Percentiles rank a stretch among this genome's conserved stretches.
These are phyloP conservation scores for Paraphysoderma sedebokerense DNA, from an alignment of 371 early-diverging fungal genomes.

Conservation along the genomic window DNA sequence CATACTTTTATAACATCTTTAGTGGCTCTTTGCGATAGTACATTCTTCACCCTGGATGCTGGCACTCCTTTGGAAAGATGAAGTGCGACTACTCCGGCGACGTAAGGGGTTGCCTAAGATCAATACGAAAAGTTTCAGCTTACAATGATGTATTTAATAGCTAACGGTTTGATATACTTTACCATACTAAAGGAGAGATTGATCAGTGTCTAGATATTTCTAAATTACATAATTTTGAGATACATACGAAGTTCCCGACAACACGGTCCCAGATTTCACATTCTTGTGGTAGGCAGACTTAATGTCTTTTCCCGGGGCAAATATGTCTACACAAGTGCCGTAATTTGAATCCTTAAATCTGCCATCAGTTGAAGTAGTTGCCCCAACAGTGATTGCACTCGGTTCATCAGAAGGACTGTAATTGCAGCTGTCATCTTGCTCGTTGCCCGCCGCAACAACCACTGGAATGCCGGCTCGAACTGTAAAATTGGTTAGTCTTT, in stretches of 20 bases:
- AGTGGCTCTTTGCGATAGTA: too few relatives aligned
- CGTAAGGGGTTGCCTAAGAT: neutral
- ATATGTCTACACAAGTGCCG: constrained; percentile 40
- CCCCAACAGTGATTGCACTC: constrained; percentile 47
- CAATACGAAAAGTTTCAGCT: too few relatives aligned
- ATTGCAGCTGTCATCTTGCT: constrained; percentile 37
- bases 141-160: too few relatives aligned
- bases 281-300: too few relatives aligned
- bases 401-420: constrained; percentile 43
- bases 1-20: too few relatives aligned
- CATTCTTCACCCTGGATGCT: too few relatives aligned
- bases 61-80: neutral
- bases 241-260: too few relatives aligned
- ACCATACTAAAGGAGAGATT: too few relatives aligned
- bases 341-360: constrained; percentile 26
- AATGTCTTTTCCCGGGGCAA: constrained; percentile 35
- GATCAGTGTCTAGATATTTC: too few relatives aligned
- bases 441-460: constrained; percentile 49
- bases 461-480: constrained; percentile 10
- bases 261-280: constrained; percentile 35
- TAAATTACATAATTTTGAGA: too few relatives aligned
- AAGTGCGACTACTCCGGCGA: neutral
- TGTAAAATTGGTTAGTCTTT: constrained; percentile 3
- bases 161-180: too few relatives aligned
- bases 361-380: constrained; percentile 26